Evolutionary conservation across 1,284 basidiomycete genomes (phyloP).

Genomic region (Cutaneotrichosporon mucoides): DNA sequence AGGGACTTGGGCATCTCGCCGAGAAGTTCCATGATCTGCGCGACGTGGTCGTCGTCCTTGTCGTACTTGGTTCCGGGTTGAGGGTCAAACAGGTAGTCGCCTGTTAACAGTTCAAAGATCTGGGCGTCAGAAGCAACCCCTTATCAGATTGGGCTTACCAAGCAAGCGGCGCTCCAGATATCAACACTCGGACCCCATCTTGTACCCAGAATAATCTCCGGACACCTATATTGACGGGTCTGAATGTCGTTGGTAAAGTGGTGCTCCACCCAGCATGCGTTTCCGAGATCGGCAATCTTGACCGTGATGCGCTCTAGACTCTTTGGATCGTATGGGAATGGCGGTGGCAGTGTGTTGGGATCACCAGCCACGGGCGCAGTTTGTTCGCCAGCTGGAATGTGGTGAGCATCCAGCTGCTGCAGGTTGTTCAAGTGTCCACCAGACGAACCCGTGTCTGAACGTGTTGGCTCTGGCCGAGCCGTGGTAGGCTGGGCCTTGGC

Average conservation of each 20-base stretch:
- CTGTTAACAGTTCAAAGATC: slow-evolving; percentile 87
- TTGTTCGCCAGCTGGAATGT: slow-evolving; percentile 26
- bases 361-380: slow-evolving; percentile 55
- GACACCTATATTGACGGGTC: slow-evolving; percentile 94
- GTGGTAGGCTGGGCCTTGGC: slow-evolving; percentile 2
- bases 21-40: slow-evolving; percentile 94
- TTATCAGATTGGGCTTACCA: slow-evolving; percentile 54
- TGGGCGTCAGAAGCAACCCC: slow-evolving; percentile 37
- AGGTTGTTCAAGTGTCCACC: slow-evolving; percentile 35
- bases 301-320: slow-evolving; percentile 85
- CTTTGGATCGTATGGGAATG: slow-evolving; percentile 56
- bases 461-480: background rate
- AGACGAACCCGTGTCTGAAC: background rate
- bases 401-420: slow-evolving; percentile 34
- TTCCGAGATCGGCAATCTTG: slow-evolving; percentile 97
- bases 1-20: slow-evolving; percentile 77
- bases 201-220: slow-evolving; percentile 92
- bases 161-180: slow-evolving; percentile 92
- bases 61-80: slow-evolving; percentile 58
- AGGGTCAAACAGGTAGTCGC: slow-evolving; percentile 83
- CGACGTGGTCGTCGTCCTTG: slow-evolving; percentile 98
- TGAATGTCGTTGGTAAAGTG: slow-evolving; percentile 58
- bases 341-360: slow-evolving; percentile 54
- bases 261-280: slow-evolving; percentile 59
- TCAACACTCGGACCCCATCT: slow-evolving; percentile 90